Base-by-base conservation (phyloP, 2,329 filamentous ascomycete species). In the Ophiosphaerella korrae region DNA sequence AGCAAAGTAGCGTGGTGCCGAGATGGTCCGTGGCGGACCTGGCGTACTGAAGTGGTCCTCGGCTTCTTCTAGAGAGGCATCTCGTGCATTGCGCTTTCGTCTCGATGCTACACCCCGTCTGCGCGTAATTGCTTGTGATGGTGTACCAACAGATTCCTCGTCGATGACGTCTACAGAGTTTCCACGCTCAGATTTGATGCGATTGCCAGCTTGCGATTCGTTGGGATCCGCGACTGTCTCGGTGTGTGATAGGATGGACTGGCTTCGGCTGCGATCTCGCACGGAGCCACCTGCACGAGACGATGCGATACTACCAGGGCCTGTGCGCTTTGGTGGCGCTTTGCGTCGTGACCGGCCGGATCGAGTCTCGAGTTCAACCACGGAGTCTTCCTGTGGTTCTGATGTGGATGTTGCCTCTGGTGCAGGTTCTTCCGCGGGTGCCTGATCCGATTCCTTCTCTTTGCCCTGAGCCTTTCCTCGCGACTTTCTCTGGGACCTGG, bases 1-100 rank as follows among this genome's bases (percentile, higher is more conserved):
- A 24, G 71, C 70, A 54, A 82, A 81, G 53, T 81, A 79, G 16
- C 79, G 76, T 7, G 74, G 75, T 6, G 77, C 79, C 8, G 76
- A 61, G 13, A 82, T 72, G 37, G 67, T 64, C 29, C 55, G 62
- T 4, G 60, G 59, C 2, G 63, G 57, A 5, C 62, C 63, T 23
- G 68, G 66, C 0, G 68, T 66, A 14, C 57, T 57, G 32, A 58
- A 62, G 8, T 56, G 64, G 7, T 72, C 69, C 47, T 73, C 70
- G 3, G 58, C 56, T 34, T 71, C 68, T 31, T 66, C 65, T 0
- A 68, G 58, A 5, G 70, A 70, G 9, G 65, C 57, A 44, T 73
- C 70, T 23, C 68, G 65, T 13, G 62, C 60, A 39, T 64, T 68
- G 11, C 77, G 72, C 51, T 78, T 79, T 37, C 78, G 76, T 46